These are phyloP conservation scores for Setomelanomma holmii DNA, from an alignment of 2,329 filamentous ascomycete genomes.

Conservation along the genomic window DNA sequence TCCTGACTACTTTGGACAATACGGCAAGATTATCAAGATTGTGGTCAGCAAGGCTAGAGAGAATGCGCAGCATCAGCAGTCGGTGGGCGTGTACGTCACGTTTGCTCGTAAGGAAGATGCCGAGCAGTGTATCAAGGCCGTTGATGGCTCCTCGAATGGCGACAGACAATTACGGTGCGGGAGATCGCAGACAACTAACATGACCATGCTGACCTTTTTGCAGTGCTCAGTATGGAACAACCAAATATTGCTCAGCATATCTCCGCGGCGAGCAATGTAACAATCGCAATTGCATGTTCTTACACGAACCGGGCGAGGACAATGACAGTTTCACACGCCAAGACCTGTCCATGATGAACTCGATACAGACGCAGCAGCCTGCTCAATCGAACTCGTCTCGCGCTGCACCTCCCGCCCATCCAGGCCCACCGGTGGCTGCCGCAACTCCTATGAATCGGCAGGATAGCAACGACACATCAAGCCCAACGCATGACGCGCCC, in stretches of 20 bases:
- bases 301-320: slow-evolving; percentile 98
- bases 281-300: slow-evolving; percentile 96
- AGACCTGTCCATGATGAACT: slow-evolving; percentile 93
- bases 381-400: slow-evolving; percentile 63
- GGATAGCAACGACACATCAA: slow-evolving; percentile 77
- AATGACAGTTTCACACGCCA: slow-evolving; percentile 96
- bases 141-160: slow-evolving; percentile 91
- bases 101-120: slow-evolving; percentile 93
- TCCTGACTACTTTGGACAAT: slow-evolving; percentile 95
- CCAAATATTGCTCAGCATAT: slow-evolving; percentile 98
- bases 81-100: slow-evolving; percentile 97
- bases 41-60: slow-evolving; percentile 97
- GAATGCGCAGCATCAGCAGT: slow-evolving; percentile 72
- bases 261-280: slow-evolving; percentile 92
- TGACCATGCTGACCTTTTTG: slow-evolving; percentile 24
- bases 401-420: slow-evolving; percentile 59
- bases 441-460: slow-evolving; percentile 73
- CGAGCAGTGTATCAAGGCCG: slow-evolving; percentile 84
- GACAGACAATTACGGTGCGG: slow-evolving; percentile 80
- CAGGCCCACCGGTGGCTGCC: slow-evolving; percentile 59
- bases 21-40: slow-evolving; percentile 98
- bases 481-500: slow-evolving; percentile 70
- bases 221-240: slow-evolving; percentile 81
- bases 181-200: not conserved
- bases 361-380: slow-evolving; percentile 78